A percentile compares a stretch with the other conserved stretches of the same genome.
Conservation (phyloP, 768 basidiomycete genomes). For the Lactifluus piperatus region DNA sequence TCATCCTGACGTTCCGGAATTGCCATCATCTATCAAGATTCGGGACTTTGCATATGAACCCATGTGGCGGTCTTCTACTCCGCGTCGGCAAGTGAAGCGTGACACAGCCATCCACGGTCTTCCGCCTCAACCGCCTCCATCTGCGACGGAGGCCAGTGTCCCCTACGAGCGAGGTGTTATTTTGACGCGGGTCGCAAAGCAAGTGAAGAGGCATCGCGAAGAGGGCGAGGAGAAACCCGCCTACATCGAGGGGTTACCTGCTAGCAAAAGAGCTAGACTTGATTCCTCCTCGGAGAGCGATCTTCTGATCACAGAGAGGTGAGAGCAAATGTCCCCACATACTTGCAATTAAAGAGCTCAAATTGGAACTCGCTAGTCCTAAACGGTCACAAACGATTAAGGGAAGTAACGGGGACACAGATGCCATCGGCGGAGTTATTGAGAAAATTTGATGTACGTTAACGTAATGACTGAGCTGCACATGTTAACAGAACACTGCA, state of each 20-base stretch:
- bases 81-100: background rate
- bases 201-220: conserved; percentile 1
- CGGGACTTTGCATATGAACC: conserved; percentile 26
- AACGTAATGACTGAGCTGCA: no score
- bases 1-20: background rate
- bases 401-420: background rate
- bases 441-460: background rate
- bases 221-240: background rate
- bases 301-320: background rate
- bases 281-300: background rate
- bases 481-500: no score
- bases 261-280: conserved; percentile 1
- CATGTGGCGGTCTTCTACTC: conserved; percentile 8
- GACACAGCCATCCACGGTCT: background rate
- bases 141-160: background rate
- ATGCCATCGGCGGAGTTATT: background rate
- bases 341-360: background rate
- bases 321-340: background rate
- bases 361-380: background rate
- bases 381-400: background rate
- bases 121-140: background rate
- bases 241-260: background rate
- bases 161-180: background rate
- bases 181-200: background rate
- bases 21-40: conserved; percentile 18